These are phyloP conservation scores for Blepharisma undulans DNA, from an alignment of 169 alveolate genomes.

Conservation along the genomic window DNA sequence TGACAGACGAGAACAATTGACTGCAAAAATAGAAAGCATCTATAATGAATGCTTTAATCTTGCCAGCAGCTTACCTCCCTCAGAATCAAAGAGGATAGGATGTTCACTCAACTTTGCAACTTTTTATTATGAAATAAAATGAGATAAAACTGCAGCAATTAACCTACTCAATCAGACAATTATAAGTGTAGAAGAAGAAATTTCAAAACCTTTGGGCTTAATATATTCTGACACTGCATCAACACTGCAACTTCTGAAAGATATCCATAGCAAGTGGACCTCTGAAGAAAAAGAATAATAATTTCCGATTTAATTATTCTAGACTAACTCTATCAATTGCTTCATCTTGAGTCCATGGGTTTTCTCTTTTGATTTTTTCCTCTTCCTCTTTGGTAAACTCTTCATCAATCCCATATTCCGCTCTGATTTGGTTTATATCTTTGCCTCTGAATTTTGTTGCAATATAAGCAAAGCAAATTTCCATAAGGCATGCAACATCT, in stretches of 20 bases:
- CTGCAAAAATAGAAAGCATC: no score
- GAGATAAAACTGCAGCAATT: background rate
- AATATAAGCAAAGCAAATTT: constrained; percentile 51
- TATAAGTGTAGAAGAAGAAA: background rate
- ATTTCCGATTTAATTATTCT: background rate
- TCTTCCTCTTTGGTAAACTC: constrained; percentile 47
- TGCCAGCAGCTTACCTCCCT: background rate
- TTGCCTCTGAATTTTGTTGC: constrained; percentile 53
- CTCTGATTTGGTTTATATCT: constrained; percentile 46
- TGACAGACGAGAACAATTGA: background rate
- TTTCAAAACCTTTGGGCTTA: background rate
- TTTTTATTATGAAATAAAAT: no score
- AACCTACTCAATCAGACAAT: background rate
- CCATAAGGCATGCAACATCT: constrained; percentile 49
- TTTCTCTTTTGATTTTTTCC: background rate
- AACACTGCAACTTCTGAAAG: background rate
- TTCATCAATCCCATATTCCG: constrained; percentile 45
- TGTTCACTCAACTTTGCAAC: background rate
- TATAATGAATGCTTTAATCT: background rate
- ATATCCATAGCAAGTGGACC: no score
- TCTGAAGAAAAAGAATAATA: background rate
- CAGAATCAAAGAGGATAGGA: background rate
- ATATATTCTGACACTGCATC: background rate
- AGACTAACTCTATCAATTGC: background rate
- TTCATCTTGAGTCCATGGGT: constrained; percentile 7